Evolutionary conservation across 345 rosid species (phyloP).

Genomic region (Populus simonii): DNA sequence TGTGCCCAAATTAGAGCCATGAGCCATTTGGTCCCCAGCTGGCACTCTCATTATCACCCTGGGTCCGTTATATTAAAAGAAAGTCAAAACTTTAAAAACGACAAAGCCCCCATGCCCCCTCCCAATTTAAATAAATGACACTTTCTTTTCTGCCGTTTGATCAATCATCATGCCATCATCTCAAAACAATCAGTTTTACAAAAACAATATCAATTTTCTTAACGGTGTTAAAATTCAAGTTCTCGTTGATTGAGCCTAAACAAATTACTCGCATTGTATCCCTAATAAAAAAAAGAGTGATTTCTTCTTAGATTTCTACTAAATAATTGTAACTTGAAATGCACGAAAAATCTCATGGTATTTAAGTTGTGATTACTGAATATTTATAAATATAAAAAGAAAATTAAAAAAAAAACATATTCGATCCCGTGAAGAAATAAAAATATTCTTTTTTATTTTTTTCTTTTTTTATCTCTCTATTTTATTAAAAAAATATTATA

Average conservation of each 20-base stretch:
- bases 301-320: neutral
- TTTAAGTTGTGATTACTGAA: too few relatives aligned
- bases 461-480: too few relatives aligned
- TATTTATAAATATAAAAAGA: too few relatives aligned
- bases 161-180: neutral
- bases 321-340: too few relatives aligned
- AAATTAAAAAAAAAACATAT: too few relatives aligned
- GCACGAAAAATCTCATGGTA: too few relatives aligned
- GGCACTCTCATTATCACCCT: neutral
- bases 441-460: too few relatives aligned
- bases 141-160: neutral
- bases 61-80: neutral
- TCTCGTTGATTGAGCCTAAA: neutral
- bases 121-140: neutral
- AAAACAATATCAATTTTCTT: too few relatives aligned
- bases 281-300: neutral
- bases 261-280: neutral
- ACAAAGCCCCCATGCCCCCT: neutral
- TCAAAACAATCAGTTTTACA: neutral
- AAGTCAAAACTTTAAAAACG: neutral
- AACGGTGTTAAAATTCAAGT: neutral
- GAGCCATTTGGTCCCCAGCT: constrained; percentile 8
- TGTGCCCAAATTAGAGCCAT: neutral
- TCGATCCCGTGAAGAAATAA: too few relatives aligned
- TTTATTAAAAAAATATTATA: too few relatives aligned